These are phyloP conservation scores for Filobasidium wieringae DNA, from an alignment of 768 basidiomycete species.

Conservation along the genomic window DNA sequence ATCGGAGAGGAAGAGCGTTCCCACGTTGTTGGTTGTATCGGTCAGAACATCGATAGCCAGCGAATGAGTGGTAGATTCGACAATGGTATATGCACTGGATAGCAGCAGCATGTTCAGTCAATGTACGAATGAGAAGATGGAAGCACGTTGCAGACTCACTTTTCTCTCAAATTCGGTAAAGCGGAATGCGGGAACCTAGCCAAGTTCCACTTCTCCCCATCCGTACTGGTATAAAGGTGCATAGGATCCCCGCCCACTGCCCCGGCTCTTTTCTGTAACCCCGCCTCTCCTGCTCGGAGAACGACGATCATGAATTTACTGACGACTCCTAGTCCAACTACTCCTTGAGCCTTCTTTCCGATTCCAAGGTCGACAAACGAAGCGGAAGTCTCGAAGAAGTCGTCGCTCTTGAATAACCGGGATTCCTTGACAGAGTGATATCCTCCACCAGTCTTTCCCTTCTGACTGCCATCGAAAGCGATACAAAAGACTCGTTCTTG, in stretches of 20 bases:
- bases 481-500: constrained; percentile 76
- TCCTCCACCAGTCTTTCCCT: constrained; percentile 19
- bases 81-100: constrained; percentile 68
- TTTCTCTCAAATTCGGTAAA: constrained; percentile 31
- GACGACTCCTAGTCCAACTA: constrained; percentile 86
- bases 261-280: constrained; percentile 1
- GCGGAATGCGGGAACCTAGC: constrained; percentile 75
- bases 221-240: constrained; percentile 66
- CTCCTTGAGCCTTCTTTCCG: constrained; percentile 71
- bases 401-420: constrained; percentile 67
- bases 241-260: constrained; percentile 32
- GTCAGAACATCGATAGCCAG: constrained; percentile 87
- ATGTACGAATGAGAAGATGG: not conserved
- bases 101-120: not conserved
- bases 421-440: constrained; percentile 47
- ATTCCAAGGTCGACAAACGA: constrained; percentile 67
- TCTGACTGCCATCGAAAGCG: constrained; percentile 55
- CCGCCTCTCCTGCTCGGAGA: constrained; percentile 55
- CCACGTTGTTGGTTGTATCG: constrained; percentile 49
- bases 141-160: constrained; percentile 16
- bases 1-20: constrained; percentile 90
- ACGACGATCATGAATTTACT: constrained; percentile 88
- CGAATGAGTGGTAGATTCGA: constrained; percentile 86
- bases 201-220: constrained; percentile 72
- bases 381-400: constrained; percentile 59